These are phyloP conservation scores for Xenosphaeropsis pyriputrescens DNA, from an alignment of 2,329 filamentous ascomycete species.

Conservation along the genomic window DNA sequence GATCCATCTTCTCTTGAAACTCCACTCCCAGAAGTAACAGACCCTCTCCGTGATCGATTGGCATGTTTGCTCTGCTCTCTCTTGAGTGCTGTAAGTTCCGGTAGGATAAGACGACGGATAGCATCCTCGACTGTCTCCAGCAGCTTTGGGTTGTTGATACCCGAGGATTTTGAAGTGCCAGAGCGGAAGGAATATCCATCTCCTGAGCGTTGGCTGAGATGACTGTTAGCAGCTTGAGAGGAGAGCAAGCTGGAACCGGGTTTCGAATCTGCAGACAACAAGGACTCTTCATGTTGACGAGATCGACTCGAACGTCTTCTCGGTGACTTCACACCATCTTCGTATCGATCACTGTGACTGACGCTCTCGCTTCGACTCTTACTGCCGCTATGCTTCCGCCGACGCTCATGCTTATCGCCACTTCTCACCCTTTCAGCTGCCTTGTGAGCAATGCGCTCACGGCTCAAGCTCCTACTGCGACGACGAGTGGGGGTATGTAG, in stretches of 20 bases:
- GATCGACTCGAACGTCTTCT: conserved; percentile 31
- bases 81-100: conserved; percentile 83
- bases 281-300: conserved; percentile 29
- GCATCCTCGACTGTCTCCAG: conserved; percentile 63
- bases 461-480: conserved; percentile 48
- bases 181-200: conserved; percentile 44
- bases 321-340: conserved; percentile 27
- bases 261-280: conserved; percentile 19
- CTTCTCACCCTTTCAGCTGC: conserved; percentile 51
- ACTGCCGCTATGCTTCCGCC: conserved; percentile 25
- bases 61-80: conserved; percentile 72
- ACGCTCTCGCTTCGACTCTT: conserved; percentile 27
- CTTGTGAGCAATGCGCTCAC: conserved; percentile 52
- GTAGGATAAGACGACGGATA: conserved; percentile 60
- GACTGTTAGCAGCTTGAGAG: conserved; percentile 19
- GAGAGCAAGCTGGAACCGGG: conserved; percentile 46
- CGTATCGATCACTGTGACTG: conserved; percentile 26
- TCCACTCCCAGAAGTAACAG: conserved; percentile 39
- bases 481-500: conserved; percentile 43
- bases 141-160: conserved; percentile 55
- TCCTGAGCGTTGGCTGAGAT: conserved; percentile 33
- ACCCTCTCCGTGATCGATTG: conserved; percentile 42
- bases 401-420: conserved; percentile 28
- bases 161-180: conserved; percentile 38
- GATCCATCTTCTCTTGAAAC: conserved; percentile 32